Evolutionary conservation across 345 rosid species (phyloP), one percentile per base, ranked within the genome.

Genomic region (Brassica juncea): DNA sequence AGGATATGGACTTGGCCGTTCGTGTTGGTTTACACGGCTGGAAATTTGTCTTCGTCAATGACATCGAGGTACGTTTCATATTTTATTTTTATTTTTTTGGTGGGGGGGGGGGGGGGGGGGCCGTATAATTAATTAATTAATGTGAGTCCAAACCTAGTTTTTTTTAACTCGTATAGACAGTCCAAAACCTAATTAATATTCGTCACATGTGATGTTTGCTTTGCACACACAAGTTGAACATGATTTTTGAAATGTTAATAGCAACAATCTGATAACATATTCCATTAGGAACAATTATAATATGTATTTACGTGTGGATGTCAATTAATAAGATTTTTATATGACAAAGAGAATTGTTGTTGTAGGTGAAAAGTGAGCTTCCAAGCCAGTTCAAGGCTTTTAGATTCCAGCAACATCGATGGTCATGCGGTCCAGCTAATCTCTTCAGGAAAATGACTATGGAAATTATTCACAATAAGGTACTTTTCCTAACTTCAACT

Each of bases 1-100:
- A 95, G 80, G 99, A 95, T 76, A 95, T 95, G 99, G 99, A 95
- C 85, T 94, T 95, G 55, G 99, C 99, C 2, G 97, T 93, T 70
- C 85, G 99, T 66, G 85, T 94, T 7, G 89, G 99, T 84, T 89
- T 95, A 15, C 86, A 87, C 55, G 98, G 98, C 49, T 95, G 99
- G 99, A 95, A 90, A 84, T 95, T 95, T 81, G 86, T 95, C 21
- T 95, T 93, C 78, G 89, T 93, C 44, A 91, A 97, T 27, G 92
- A 89, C 71, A 89, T 95, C 30, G 86, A 87, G 87, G 99, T 93
- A 80, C 9, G 25, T 5, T 30, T 47, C 5, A 12, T 23, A 15
- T 54, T 5, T 11, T 14, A 19, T 19, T 19, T 27, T 27, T 27
- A 19, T 28, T 12, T 5, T 35, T 7, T 35, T 6, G 30, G 15